Evolutionary conservation across 2,329 filamentous ascomycete species (phyloP).

Genomic region (Phaeosphaeria sp.): DNA sequence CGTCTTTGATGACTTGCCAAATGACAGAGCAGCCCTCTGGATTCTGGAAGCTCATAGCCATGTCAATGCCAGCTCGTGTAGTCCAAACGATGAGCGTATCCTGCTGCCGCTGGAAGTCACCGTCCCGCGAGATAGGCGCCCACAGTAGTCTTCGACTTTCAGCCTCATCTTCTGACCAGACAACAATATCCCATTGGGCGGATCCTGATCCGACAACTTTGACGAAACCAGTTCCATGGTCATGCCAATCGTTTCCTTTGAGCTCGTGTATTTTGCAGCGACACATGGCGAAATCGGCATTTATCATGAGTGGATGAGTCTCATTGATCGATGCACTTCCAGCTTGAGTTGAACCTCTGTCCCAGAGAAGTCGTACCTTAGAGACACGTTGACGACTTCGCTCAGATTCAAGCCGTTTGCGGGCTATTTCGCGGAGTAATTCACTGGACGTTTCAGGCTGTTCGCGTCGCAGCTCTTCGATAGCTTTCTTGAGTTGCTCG

Average conservation of each 20-base stretch:
- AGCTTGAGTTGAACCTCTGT: not conserved
- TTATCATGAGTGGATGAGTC: not conserved
- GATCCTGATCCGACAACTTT: not conserved
- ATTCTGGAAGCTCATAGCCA: constrained; percentile 97
- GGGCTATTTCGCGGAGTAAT: too few relatives aligned
- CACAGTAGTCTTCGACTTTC: not conserved
- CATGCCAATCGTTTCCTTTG: not conserved
- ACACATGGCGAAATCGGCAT: not conserved
- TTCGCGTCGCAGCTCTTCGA: too few relatives aligned
- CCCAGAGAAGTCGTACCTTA: not conserved
- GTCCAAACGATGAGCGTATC: constrained; percentile 98
- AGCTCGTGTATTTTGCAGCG: not conserved
- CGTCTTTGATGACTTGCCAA: constrained; percentile 69
- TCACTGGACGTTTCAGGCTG: too few relatives aligned
- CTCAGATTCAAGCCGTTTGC: too few relatives aligned
- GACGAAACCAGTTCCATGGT: not conserved
- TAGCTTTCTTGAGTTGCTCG: not conserved
- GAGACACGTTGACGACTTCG: too few relatives aligned
- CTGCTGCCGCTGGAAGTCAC: constrained; percentile 42
- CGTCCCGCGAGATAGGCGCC: not conserved
- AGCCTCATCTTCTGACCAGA: not conserved
- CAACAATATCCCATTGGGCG: not conserved
- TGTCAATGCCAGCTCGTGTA: constrained; percentile 83
- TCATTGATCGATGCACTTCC: not conserved
- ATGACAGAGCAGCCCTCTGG: constrained; percentile 83